These are phyloP conservation scores for Gymnopilus dilepis DNA, from an alignment of 768 basidiomycete species.

Conservation along the genomic window DNA sequence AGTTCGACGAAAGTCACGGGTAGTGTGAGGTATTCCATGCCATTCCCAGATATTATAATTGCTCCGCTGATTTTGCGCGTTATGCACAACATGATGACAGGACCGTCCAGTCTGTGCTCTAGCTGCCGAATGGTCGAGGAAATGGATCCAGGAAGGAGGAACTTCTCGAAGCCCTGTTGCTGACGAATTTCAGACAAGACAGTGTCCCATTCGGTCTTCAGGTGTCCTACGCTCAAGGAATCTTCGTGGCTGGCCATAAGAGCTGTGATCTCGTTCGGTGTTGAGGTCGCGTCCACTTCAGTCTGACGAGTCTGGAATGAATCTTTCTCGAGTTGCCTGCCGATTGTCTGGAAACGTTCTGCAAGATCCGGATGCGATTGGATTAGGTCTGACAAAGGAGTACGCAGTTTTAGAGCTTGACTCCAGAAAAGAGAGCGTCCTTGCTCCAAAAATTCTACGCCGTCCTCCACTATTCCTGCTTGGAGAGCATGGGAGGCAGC, in stretches of 20 bases:
- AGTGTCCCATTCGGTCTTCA: conserved; percentile 14
- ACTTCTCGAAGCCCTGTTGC: conserved; percentile 15
- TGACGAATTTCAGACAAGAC: conserved; percentile 8
- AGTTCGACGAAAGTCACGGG: not conserved
- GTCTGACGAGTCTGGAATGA: not conserved
- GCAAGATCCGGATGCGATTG: conserved; percentile 9
- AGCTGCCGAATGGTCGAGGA: conserved; percentile 4
- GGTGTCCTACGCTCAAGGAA: not conserved
- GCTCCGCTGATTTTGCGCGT: conserved; percentile 4
- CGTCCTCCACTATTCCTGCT: conserved; percentile 9
- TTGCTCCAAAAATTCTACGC: conserved; percentile 19
- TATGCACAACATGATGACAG: conserved; percentile 14
- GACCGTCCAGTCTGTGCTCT: not conserved
- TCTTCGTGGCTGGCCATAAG: conserved; percentile 1
- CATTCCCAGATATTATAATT: conserved; percentile 2
- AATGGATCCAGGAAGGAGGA: conserved; percentile 6
- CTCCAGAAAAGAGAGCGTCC: conserved; percentile 22
- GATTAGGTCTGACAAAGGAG: conserved; percentile 16
- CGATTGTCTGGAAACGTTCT: conserved; percentile 5
- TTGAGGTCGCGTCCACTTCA: not conserved
- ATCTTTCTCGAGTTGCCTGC: conserved; percentile 11
- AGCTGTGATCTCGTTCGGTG: not conserved
- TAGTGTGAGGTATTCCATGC: not conserved
- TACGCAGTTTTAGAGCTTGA: conserved; percentile 16
- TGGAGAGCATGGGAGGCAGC: conserved; percentile 19